Evolutionary conservation across 2,329 filamentous ascomycete species (phyloP).

Genomic region (Shiraia sp.): DNA sequence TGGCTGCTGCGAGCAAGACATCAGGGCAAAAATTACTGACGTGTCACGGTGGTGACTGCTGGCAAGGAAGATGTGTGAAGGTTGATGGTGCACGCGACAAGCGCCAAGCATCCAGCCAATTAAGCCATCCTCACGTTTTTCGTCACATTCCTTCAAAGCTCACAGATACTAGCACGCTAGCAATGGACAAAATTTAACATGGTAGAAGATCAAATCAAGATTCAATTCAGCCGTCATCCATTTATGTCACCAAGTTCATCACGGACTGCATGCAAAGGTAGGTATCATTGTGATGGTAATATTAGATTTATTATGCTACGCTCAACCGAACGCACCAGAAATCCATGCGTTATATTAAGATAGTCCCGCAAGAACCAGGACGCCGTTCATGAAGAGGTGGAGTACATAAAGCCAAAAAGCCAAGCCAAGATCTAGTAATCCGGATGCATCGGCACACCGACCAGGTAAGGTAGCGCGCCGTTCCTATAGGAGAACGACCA

Average conservation of each 20-base stretch:
- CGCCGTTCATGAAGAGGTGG: conserved; percentile 14
- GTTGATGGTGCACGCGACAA: conserved; percentile 11
- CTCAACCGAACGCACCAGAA: conserved; percentile 7
- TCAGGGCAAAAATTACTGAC: conserved; percentile 16
- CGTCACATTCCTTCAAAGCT: too few species aligned
- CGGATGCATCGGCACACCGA: conserved; percentile 6
- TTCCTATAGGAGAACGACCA: conserved; percentile 1
- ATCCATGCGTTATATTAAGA: too few species aligned
- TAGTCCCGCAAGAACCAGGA: conserved; percentile 12
- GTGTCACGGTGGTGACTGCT: conserved; percentile 19
- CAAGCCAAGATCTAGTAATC: conserved; percentile 10
- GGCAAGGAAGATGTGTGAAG: conserved; percentile 18
- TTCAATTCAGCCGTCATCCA: too few species aligned
- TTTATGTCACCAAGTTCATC: too few species aligned
- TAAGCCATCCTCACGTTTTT: not conserved
- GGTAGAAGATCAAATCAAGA: too few species aligned
- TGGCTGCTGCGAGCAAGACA: conserved; percentile 19
- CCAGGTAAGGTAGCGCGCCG: conserved; percentile 1
- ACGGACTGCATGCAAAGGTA: not conserved
- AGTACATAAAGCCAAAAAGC: conserved; percentile 7
- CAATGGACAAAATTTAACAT: too few species aligned
- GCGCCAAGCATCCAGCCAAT: conserved; percentile 6
- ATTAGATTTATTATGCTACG: conserved; percentile 13
- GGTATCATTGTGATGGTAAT: conserved; percentile 5
- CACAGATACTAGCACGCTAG: too few species aligned